Percentiles rank a stretch among this genome's conserved stretches.
These are phyloP conservation scores for Cryptosporidium sp. DNA, from an alignment of 169 alveolate species.

Conservation along the genomic window DNA sequence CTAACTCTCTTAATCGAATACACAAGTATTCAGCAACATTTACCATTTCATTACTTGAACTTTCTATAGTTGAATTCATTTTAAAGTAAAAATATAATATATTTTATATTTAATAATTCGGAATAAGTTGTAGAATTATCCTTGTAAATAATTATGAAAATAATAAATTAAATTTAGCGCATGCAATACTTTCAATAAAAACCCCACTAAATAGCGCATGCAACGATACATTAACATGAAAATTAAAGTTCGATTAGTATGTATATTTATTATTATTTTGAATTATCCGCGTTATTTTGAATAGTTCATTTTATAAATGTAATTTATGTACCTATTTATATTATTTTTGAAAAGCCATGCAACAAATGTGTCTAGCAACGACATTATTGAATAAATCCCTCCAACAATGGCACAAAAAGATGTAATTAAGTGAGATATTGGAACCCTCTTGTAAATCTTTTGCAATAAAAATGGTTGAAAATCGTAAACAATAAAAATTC, in stretches of 20 bases:
- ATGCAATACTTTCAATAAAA: neutral
- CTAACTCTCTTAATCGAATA: slow-evolving; percentile 77
- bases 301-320: neutral
- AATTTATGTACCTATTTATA: slow-evolving; percentile 5
- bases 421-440: slow-evolving; percentile 57
- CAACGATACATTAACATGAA: neutral
- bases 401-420: slow-evolving; percentile 74
- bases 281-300: neutral
- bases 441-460: slow-evolving; percentile 33
- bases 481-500: slow-evolving; percentile 75
- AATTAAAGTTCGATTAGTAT: neutral
- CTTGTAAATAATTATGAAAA: neutral
- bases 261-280: neutral
- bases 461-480: slow-evolving; percentile 63
- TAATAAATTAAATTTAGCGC: neutral
- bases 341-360: slow-evolving; percentile 9
- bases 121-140: neutral
- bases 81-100: neutral
- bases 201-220: slow-evolving; percentile 2
- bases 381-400: slow-evolving; percentile 71
- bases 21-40: slow-evolving; percentile 74
- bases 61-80: slow-evolving; percentile 11
- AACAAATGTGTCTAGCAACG: slow-evolving; percentile 53
- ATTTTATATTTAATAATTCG: neutral
- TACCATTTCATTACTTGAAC: slow-evolving; percentile 14